These are phyloP conservation scores for Auxenochlorella protothecoides DNA, from an alignment of 139 green algal species.

Conservation along the genomic window DNA sequence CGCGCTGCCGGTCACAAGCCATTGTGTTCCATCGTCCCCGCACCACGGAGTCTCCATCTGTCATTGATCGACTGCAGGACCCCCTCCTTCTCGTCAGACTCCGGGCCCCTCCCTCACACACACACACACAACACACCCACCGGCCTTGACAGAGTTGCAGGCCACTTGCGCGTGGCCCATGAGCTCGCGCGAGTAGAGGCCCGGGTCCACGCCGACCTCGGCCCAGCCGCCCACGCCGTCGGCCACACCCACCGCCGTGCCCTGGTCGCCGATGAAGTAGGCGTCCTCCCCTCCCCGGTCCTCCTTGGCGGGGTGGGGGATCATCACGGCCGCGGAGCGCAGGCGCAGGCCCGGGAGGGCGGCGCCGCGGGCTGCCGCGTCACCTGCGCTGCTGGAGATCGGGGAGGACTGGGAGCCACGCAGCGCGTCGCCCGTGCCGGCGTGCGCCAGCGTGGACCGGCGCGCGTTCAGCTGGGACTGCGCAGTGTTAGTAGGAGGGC, in stretches of 20 bases:
- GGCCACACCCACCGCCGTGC: conserved; percentile 57
- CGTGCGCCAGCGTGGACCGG: not conserved
- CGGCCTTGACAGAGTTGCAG: conserved; percentile 13
- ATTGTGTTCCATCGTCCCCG: too few relatives aligned
- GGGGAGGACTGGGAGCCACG: not conserved
- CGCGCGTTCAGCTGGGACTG: not conserved
- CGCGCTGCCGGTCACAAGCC: too few relatives aligned
- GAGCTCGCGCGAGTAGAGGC: conserved; percentile 64
- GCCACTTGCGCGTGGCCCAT: conserved; percentile 55
- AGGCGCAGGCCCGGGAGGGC: conserved; percentile 25
- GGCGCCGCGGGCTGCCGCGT: not conserved
- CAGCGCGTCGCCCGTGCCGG: not conserved
- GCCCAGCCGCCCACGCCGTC: conserved; percentile 82
- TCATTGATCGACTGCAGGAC: too few relatives aligned
- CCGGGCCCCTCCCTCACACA: not conserved
- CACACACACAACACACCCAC: conserved; percentile 1
- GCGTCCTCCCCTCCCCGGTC: conserved; percentile 72
- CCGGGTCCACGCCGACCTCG: conserved; percentile 60
- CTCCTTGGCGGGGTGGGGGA: conserved; percentile 77
- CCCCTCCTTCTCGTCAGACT: too few relatives aligned
- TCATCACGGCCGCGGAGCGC: conserved; percentile 45
- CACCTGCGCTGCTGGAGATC: not conserved
- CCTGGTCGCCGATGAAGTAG: conserved; percentile 59
- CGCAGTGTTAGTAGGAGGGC: not conserved
- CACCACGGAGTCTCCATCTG: too few relatives aligned